phyloP scores from a whole-genome alignment of 306 rosid species.

The Boehmeria nivea region DNA sequence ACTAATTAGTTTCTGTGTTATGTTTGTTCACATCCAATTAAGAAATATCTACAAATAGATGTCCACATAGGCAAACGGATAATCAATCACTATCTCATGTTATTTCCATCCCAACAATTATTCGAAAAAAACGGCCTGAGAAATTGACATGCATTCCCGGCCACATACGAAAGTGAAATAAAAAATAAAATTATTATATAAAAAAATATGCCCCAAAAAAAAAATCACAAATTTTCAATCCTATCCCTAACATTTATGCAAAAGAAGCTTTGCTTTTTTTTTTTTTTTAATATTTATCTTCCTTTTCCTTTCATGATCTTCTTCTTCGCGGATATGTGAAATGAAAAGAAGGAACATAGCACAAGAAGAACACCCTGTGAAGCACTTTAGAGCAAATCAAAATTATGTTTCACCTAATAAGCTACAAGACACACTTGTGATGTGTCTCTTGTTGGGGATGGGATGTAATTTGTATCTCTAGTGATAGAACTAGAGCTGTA shows the following conservation, averaged over 20 bases:
- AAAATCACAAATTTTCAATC: not conserved
- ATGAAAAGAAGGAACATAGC: not conserved
- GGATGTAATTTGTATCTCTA: not conserved
- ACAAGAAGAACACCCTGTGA: conserved; percentile 9
- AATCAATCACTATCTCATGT: conserved; percentile 5
- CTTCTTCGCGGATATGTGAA: not conserved
- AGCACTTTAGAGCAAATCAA: conserved; percentile 14
- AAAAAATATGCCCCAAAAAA: not conserved
- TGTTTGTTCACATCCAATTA: not conserved
- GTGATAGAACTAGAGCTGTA: too few species aligned
- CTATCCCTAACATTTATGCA: not conserved
- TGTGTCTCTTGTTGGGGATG: conserved; percentile 1
- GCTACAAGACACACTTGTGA: conserved; percentile 6
- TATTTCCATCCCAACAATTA: not conserved
- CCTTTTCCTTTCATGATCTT: too few species aligned
- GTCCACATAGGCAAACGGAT: not conserved
- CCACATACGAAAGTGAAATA: conserved; percentile 1
- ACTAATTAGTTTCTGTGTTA: too few species aligned
- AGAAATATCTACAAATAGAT: not conserved
- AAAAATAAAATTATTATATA: not conserved
- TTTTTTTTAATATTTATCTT: too few species aligned
- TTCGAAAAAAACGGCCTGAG: not conserved
- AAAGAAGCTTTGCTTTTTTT: not conserved
- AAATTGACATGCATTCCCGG: not conserved
- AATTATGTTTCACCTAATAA: conserved; percentile 2